phyloP scores from a whole-genome alignment of 257 asterid species.

The Nicotiana tabacum region DNA sequence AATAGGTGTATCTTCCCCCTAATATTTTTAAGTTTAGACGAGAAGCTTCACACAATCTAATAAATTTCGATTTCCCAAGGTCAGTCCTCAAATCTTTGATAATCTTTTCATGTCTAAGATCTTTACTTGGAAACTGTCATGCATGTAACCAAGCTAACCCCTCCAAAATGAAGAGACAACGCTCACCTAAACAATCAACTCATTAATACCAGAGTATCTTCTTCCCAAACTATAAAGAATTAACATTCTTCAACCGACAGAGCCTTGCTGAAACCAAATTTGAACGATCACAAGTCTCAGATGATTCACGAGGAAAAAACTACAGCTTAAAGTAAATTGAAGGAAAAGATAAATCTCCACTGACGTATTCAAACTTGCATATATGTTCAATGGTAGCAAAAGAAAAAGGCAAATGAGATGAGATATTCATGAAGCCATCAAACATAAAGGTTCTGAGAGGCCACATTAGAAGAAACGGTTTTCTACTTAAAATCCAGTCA shows the following conservation, averaged over 20 bases:
- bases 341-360: neutral
- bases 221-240: neutral
- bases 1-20: neutral
- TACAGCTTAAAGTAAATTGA: neutral
- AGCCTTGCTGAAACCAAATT: neutral
- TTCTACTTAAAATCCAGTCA: neutral
- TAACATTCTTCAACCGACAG: neutral
- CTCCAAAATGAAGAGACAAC: neutral
- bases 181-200: neutral
- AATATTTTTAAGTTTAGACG: neutral
- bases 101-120: neutral
- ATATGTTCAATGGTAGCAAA: neutral
- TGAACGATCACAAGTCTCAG: slow-evolving; percentile 10
- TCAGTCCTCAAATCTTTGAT: neutral
- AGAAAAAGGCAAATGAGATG: neutral
- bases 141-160: neutral
- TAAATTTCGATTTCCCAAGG: neutral
- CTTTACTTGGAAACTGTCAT: neutral
- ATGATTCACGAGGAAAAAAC: neutral
- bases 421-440: slow-evolving; percentile 1
- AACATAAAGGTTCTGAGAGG: neutral
- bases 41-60: neutral
- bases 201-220: neutral
- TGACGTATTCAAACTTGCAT: slow-evolving; percentile 1
- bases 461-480: neutral